Base-by-base conservation (phyloP, 2,329 filamentous ascomycete genomes). In the Aspergillus felis region DNA sequence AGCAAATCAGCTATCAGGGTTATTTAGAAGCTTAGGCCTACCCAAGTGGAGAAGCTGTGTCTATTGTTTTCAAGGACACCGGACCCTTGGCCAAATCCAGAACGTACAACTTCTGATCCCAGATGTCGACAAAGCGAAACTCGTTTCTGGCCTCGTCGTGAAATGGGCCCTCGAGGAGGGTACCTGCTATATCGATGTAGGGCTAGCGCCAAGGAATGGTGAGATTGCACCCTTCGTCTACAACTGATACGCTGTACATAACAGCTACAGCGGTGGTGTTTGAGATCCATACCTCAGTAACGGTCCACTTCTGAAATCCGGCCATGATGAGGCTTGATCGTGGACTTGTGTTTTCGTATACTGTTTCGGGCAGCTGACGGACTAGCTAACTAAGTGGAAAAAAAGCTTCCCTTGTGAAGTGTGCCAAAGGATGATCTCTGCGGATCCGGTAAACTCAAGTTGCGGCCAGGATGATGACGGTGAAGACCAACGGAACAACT, bases 31-130 rank as follows among this genome's bases (percentile, higher is more conserved):
- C 41, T 35, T 49, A 41, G 42, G 66, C 73, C 50, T 65, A 81
- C 78, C 82, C 82, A 61, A 87, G 79, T 28, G 81, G 79, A 61
- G 78, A 78, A 50, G 80, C 77, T 8, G 89, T 87, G 62, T 85
- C 80, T 59, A 89, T 72, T 54, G 78, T 71, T 62, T 74, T 75
- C 70, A 83, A 71, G 41, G 88, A 90, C 4, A 77, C 76, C 17
- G 84, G 84, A 0, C 87, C 89, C 58, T 83, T 77, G 50, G 74
- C 70, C 25, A 95, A 79, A 66, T 90, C 82, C 58, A 94, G 81
- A 50, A 83, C 82, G 77, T 94, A 88, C 49, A 96, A 70, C 60
- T 86, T 85, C 70, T 89, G 83, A 70, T 88, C 85, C 73, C 87
- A 88, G 75, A 96, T 92, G 75, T 97, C 92, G 49, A 78, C 64